Conservation (phyloP, 352 stramenopile species). For the Phytophthora ramorum region DNA sequence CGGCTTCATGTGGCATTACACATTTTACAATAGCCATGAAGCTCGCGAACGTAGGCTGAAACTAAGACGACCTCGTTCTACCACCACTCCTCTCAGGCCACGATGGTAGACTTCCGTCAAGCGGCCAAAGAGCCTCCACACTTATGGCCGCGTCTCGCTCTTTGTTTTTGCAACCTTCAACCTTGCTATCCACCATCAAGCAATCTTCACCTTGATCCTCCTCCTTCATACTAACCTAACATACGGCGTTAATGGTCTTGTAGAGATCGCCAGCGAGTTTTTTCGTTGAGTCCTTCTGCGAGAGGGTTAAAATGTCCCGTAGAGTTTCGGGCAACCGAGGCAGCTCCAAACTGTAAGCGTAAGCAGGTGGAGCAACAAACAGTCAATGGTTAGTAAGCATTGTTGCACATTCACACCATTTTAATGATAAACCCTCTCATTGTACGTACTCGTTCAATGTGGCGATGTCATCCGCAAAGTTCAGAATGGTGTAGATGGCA, state of each 20-base stretch:
- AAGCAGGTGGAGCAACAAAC: conserved; percentile 5
- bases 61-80: conserved; percentile 30
- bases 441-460: conserved; percentile 53
- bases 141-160: conserved; percentile 16
- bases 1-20: conserved; percentile 36
- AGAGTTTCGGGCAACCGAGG: conserved; percentile 67
- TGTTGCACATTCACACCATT: too few species aligned
- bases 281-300: conserved; percentile 74
- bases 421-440: not conserved
- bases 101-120: conserved; percentile 27
- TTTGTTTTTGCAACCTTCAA: conserved; percentile 20
- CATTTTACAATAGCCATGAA: conserved; percentile 41
- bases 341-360: conserved; percentile 51
- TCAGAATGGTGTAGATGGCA: conserved; percentile 76
- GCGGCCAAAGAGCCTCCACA: conserved; percentile 15
- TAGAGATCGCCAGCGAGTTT: conserved; percentile 75
- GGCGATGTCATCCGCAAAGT: conserved; percentile 62
- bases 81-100: conserved; percentile 22
- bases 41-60: conserved; percentile 35
- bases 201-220: conserved; percentile 1
- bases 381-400: conserved; percentile 4
- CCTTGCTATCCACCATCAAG: conserved; percentile 24
- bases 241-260: conserved; percentile 60
- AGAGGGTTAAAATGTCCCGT: conserved; percentile 57
- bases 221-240: conserved; percentile 40